Base-by-base conservation (phyloP, 495 filamentous ascomycete species). In the Neurospora hispaniola region DNA sequence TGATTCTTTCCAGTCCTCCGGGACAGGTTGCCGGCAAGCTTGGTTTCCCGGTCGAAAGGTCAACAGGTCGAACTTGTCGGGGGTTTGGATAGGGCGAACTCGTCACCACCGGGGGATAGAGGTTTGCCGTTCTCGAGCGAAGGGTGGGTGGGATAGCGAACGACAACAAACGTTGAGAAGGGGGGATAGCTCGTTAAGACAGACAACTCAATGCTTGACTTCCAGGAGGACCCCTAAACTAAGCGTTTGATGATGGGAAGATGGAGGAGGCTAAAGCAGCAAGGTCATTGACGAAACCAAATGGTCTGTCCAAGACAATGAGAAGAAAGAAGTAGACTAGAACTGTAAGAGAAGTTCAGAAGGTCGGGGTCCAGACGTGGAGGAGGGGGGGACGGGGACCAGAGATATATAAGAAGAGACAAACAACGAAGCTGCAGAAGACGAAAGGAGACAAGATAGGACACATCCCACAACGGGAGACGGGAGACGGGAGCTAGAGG, bases 201-300 rank as follows among this genome's bases (percentile, higher is more conserved):
- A 77, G 79, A 76, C 77, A 75, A 78, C 72, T 73, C 78, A 70
- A 74, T 73, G 73, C 72, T 72, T 80, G 77, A 74, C 74, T 73
- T 74, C 71, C 69, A 46, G 73, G 27, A 66, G 54, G 54, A 66
- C 54, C 54, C 27, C 46, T 69, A 42, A 46, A 23, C 20, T 12
- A 12, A 74, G 74, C 69, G 70, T 77, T 72, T 66, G 74, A 68
- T 44, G 73, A 42, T 40, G 70, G 70, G 42, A 54, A 42, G 71
- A 76, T 59, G 75, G 69, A 71, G 42, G 70, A 69, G 31, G 42
- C 75, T 74, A 84, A 81, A 78, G 78, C 82, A 84, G 82, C 78
- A 80, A 83, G 81, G 79, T 80, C 81, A 84, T 84, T 74, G 74
- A 71, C 73, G 66, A 73, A 72, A 78, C 77, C 76, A 76, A 80